phyloP scores from a whole-genome alignment of 345 rosid genomes.

The Nasturtium officinale region DNA sequence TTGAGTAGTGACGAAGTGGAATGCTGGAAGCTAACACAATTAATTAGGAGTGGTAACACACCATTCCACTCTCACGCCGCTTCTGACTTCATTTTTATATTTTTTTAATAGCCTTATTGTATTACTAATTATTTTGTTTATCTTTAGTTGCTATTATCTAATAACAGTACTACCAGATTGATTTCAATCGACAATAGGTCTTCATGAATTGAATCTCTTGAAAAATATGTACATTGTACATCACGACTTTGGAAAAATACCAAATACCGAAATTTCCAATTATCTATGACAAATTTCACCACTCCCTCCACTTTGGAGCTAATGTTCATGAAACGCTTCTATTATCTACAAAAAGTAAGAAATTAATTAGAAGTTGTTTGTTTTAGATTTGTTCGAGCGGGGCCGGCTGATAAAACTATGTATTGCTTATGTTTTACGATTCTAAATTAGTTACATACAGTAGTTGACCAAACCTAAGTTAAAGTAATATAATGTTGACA shows the following conservation, averaged over 20 bases:
- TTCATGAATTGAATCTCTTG: no score
- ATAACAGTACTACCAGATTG: no score
- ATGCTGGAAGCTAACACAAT: slow-evolving; percentile 20
- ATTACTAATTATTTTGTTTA: no score
- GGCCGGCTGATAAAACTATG: not conserved
- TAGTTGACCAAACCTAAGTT: not conserved
- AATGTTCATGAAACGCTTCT: not conserved
- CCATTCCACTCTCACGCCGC: slow-evolving; percentile 37
- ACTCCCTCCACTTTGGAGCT: no score
- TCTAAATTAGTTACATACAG: not conserved
- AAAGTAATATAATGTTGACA: not conserved
- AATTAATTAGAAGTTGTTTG: not conserved
- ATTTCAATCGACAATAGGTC: no score
- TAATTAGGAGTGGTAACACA: slow-evolving; percentile 34
- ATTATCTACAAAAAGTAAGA: not conserved
- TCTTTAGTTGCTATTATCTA: no score
- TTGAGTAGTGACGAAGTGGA: slow-evolving; percentile 32
- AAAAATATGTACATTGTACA: no score
- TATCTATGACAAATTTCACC: no score
- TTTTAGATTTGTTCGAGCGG: slow-evolving; percentile 23
- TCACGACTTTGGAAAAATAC: not conserved
- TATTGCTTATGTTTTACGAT: not conserved
- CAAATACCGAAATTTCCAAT: no score
- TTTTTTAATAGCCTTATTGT: not conserved
- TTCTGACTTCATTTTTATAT: not conserved